Evolutionary conservation across 2,329 filamentous ascomycete species (phyloP), one percentile per base, ranked within the genome.

Genomic region (Karstenula rhodostoma): DNA sequence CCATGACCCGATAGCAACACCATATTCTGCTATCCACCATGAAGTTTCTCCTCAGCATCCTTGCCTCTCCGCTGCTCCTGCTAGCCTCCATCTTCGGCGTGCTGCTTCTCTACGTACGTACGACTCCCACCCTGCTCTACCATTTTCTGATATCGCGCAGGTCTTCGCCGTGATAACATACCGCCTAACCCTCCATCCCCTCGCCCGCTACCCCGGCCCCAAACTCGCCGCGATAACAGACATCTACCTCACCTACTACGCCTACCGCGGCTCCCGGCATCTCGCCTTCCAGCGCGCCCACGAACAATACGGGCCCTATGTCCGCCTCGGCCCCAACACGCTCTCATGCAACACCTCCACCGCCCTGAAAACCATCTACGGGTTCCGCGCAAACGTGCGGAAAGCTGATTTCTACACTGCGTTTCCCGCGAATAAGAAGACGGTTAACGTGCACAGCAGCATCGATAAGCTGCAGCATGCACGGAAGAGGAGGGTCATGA

Each of bases 311-410:
- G 91, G 90, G 1, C 63, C 65, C n/a, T 76, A 88, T 53, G 90
- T 94, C n/a, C 90, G 92, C 29, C 91, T 90, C 66, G 90, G 90
- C 0, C 92, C 92, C 47, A 92, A 93, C 76, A 87, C 86, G 61
- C 80, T 96, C 44, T 92, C 89, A 0, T 87, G 96, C 80, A 94
- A 95, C 82, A 89, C 87, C 57, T 85, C 85, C 62, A 84, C 68
- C 29, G 80, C 79, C 0, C 68, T 84, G 19, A 81, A 82, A 60
- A 77, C 80, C 9, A 84, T 86, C 68, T 85, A 85, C 65, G 77
- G 80, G 33, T 78, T 78, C 73, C 76, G 79, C 27, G 73, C 79
- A 46, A 83, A 84, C 63, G 79, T 84, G 15, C 77, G 79, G 40
- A 85, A 85, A 63, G 79, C 80, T 1, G 73, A 79, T 37, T 83